Percentiles rank a stretch among this genome's conserved stretches.
These are phyloP conservation scores for Kalanchoe fedtschenkoi DNA, from an alignment of 164 flowering plant species.

Conservation along the genomic window DNA sequence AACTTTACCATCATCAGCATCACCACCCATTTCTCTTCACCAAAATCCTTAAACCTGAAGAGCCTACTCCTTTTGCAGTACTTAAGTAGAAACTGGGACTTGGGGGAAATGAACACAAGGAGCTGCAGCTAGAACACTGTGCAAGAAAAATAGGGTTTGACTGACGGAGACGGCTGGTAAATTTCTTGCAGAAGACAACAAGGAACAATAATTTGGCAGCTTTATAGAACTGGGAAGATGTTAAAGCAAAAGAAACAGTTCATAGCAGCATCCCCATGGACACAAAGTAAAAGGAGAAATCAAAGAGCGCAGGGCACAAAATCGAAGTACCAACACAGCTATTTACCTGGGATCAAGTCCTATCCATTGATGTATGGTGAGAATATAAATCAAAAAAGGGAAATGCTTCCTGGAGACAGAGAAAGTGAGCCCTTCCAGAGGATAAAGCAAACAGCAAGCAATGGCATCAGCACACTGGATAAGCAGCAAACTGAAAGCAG, in stretches of 20 bases:
- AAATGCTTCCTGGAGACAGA: conserved; percentile 17
- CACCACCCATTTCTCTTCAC: conserved; percentile 13
- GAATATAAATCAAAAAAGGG: background rate
- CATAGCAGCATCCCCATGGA: conserved; percentile 40
- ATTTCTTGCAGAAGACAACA: conserved; percentile 73
- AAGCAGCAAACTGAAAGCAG: conserved; percentile 52
- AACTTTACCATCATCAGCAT: conserved; percentile 38
- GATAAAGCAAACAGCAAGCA: conserved; percentile 54
- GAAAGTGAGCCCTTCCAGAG: conserved; percentile 56
- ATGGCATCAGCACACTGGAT: conserved; percentile 42
- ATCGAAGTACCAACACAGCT: conserved; percentile 31
- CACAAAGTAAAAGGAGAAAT: conserved; percentile 35
- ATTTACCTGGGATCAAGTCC: conserved; percentile 24
- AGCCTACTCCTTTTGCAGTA: background rate
- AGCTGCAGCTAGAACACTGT: conserved; percentile 15
- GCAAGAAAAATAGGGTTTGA: conserved; percentile 44
- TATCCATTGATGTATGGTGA: too few species aligned
- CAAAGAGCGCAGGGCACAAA: conserved; percentile 57
- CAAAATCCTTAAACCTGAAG: conserved; percentile 9
- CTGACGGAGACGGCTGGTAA: conserved; percentile 33
- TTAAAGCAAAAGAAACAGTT: conserved; percentile 58
- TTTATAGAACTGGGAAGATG: conserved; percentile 44
- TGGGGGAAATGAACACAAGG: conserved; percentile 13
- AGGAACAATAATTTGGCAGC: conserved; percentile 76
- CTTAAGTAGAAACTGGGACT: conserved; percentile 10